Evolutionary conservation across 179 eudicot genomes (phyloP), one percentile per base, ranked within the genome.

Genomic region (Corrigiola litoralis): DNA sequence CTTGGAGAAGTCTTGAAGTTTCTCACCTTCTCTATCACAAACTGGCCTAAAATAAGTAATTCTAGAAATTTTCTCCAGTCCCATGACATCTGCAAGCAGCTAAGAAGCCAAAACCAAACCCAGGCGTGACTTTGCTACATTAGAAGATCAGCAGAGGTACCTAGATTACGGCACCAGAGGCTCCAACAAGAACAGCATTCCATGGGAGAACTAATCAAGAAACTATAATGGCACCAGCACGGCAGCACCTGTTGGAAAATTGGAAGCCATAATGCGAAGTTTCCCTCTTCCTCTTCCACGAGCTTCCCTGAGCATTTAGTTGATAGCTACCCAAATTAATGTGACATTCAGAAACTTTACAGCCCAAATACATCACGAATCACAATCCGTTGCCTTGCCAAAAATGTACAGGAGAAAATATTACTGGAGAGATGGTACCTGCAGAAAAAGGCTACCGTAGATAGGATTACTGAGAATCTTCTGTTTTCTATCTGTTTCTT

Each of bases 11-110:
- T n/a, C n/a, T n/a, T n/a, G n/a, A 46, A 64, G 53, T 55, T 36
- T 20, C 75, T 66, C 79, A 90, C 99, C 92, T 75, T 90, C 65
- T 88, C 96, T 38, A 90, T 71, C 31, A 94, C 99, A 75, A 94
- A 94, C 65, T 94, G 99, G 18, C 99, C 97, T 71, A 94, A 74
- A 74, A 94, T 86, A 68, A 94, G 92, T 45, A 88, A 97, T 82
- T 94, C 99, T 31, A 94, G 97, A 61, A 90, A 88, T 81, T 91
- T 94, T 72, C 99, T 82, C 97, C 99, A 94, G 75, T 94, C 99
- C 91, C 90, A 84, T 1, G 97, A 91, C 90, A 94, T 85, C 97
- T 94, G 80, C 76, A 80, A 79, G 63, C 38, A 56, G 28, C 52
- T 18, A 68, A 65, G 48, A 33, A 51, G 70, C 72, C 66, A 68